phyloP scores from a whole-genome alignment of 331 rosid species.

The Malus hybrid region DNA sequence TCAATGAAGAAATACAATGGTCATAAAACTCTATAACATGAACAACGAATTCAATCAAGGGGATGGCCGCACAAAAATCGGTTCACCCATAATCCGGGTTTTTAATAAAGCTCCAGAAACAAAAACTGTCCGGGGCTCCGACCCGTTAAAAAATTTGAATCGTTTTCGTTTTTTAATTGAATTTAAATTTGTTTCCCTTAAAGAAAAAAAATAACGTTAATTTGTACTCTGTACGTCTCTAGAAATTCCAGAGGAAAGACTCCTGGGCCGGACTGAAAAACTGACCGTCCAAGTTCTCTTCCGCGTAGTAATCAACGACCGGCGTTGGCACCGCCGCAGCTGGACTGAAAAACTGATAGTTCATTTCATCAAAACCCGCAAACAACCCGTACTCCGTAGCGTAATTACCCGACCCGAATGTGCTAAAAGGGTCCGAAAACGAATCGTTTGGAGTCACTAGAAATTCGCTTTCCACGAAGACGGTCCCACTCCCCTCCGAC shows the following conservation, averaged over 20 bases:
- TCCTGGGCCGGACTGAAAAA: slow-evolving; percentile 13
- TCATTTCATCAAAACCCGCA: slow-evolving; percentile 53
- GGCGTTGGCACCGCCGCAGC: slow-evolving; percentile 13
- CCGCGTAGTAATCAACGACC: slow-evolving; percentile 22
- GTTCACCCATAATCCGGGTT: not conserved
- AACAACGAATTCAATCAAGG: not conserved
- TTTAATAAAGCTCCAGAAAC: not conserved
- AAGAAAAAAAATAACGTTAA: not conserved
- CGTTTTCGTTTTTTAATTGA: not conserved
- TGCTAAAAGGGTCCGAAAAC: slow-evolving; percentile 18
- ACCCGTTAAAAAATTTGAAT: not conserved
- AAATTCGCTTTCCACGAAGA: slow-evolving; percentile 25
- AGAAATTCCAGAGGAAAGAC: slow-evolving; percentile 71
- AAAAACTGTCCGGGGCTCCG: not conserved
- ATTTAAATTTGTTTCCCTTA: too few species aligned
- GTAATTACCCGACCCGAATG: slow-evolving; percentile 27
- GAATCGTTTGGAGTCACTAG: not conserved
- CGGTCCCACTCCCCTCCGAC: slow-evolving; percentile 38
- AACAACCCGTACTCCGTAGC: slow-evolving; percentile 44
- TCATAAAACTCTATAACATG: not conserved
- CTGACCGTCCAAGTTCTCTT: slow-evolving; percentile 38
- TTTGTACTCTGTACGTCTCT: not conserved
- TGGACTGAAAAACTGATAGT: slow-evolving; percentile 23
- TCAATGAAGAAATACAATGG: not conserved
- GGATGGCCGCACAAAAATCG: slow-evolving; percentile 13